Base-by-base conservation (phyloP, 768 basidiomycete species). In the Aureoboletus auriporus region DNA sequence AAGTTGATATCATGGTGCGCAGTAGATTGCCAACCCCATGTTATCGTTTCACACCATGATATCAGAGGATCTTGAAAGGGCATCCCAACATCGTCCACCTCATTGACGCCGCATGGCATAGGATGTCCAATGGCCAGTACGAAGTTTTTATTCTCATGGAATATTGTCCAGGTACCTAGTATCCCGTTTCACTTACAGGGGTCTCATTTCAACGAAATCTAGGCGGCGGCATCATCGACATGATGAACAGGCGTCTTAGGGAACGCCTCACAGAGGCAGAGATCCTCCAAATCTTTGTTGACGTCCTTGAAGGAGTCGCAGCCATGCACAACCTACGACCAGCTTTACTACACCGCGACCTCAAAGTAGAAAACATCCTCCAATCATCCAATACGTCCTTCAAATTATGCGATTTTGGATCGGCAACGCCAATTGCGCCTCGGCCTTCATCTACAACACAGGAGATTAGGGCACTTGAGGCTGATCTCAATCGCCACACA, bases 101-200 rank as follows among this genome's bases (percentile, higher is more conserved):
- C 66, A 90, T 97, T 63, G 95, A 95, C 70, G 93, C 95, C 28
- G 86, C 92, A 46, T 94, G 91, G 81, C 83, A 90, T 52, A 81
- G 83, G 57, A 77, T 90, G 66, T 74, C 90, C 6, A 86, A 84
- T 59, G 91, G 90, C 28, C 78, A 82, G 40, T 93, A 87, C 61
- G 96, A 98, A 68, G 94, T 98, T 14, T 96, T 96, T 65, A 98
- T 99, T 65, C 78, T 99, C 52, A 99, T 99, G 96, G 96, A 99
- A 65, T 96, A 86, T 67, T 95, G 93, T 66, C 77, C 91, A 53
- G 94, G 93, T 85, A 62, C 55, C 78, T 23, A 47, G 44, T 35
- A 6, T 42, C 16, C 20, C 17, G 12, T 40, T 47, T 13, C 41
- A 3, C 6, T 10, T 39, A 39, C 31, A 26, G 31, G 35, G 34